These are phyloP conservation scores for Wickerhamomyces rabaulensis DNA, from an alignment of 805 yeast species.

Conservation along the genomic window DNA sequence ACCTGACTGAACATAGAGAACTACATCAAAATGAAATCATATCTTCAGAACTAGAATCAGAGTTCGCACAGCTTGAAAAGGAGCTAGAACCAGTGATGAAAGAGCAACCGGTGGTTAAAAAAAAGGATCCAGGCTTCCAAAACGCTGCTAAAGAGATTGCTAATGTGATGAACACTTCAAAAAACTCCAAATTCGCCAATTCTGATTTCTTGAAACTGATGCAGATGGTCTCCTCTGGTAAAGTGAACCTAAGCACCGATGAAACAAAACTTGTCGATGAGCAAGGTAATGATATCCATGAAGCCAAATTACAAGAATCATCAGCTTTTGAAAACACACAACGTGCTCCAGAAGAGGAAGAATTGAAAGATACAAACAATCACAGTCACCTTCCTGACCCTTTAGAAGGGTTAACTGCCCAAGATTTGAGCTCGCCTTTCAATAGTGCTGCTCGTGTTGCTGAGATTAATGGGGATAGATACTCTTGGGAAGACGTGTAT, in stretches of 20 bases:
- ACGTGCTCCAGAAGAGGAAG: slow-evolving; percentile 5
- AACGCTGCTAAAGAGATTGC: slow-evolving; percentile 23
- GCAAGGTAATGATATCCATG: slow-evolving; percentile 22
- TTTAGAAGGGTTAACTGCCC: slow-evolving; percentile 17
- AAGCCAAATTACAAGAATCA: slow-evolving; percentile 5
- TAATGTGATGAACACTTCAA: slow-evolving; percentile 17
- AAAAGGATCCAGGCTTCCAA: slow-evolving; percentile 14
- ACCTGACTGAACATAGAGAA: slow-evolving; percentile 21
- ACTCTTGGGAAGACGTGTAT: slow-evolving; percentile 26
- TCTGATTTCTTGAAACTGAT: slow-evolving; percentile 23
- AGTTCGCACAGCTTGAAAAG: slow-evolving; percentile 11
- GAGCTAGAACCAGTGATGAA: neutral
- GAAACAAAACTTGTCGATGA: slow-evolving; percentile 21
- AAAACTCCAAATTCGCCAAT: slow-evolving; percentile 19
- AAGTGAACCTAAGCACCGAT: slow-evolving; percentile 19
- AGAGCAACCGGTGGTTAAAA: neutral
- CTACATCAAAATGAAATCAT: slow-evolving; percentile 11
- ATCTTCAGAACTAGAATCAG: slow-evolving; percentile 12
- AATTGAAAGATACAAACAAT: slow-evolving; percentile 3
- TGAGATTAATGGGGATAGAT: slow-evolving; percentile 13
- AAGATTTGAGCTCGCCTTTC: slow-evolving; percentile 19
- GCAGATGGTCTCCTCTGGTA: slow-evolving; percentile 20
- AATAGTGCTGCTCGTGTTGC: slow-evolving; percentile 19
- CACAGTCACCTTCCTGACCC: slow-evolving; percentile 21
- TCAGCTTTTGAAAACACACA: slow-evolving; percentile 7